A percentile compares a stretch with the other conserved stretches of the same genome.
These are phyloP conservation scores for Ophiostoma australiae DNA, from an alignment of 2,329 filamentous ascomycete genomes.

Conservation along the genomic window DNA sequence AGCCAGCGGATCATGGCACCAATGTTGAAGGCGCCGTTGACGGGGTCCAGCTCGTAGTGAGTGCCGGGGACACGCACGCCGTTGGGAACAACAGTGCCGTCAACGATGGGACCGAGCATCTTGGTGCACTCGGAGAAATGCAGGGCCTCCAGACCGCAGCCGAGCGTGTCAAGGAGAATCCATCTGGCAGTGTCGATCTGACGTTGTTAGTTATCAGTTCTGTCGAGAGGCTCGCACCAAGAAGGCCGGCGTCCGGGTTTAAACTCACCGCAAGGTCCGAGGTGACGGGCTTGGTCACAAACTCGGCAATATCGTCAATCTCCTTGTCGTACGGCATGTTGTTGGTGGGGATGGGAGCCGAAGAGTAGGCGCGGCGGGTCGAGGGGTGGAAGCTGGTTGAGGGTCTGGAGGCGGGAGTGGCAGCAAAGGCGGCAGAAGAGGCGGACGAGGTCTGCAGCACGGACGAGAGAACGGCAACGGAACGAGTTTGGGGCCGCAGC, in stretches of 20 bases:
- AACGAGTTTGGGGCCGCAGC: slow-evolving; percentile 44
- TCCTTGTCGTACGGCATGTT: slow-evolving; percentile 75
- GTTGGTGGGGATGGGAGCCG: slow-evolving; percentile 48
- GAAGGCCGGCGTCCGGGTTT: background rate
- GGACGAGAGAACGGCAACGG: slow-evolving; percentile 26
- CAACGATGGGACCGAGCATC: slow-evolving; percentile 85
- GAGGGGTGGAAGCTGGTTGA: slow-evolving; percentile 29
- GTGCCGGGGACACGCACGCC: slow-evolving; percentile 89
- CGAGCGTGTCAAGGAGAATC: slow-evolving; percentile 94
- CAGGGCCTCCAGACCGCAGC: slow-evolving; percentile 92
- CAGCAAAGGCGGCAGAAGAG: slow-evolving; percentile 33
- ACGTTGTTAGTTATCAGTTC: background rate
- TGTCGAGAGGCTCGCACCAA: background rate
- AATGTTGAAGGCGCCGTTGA: slow-evolving; percentile 97
- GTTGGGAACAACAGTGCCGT: slow-evolving; percentile 85
- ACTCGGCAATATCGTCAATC: slow-evolving; percentile 90
- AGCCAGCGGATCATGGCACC: slow-evolving; percentile 98
- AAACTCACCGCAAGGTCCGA: slow-evolving; percentile 83
- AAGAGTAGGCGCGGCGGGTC: slow-evolving; percentile 44
- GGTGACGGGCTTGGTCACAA: slow-evolving; percentile 85
- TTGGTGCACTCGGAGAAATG: slow-evolving; percentile 95
- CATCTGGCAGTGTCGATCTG: slow-evolving; percentile 86
- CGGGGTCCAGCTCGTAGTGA: slow-evolving; percentile 86
- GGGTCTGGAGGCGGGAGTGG: slow-evolving; percentile 28
- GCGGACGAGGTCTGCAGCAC: slow-evolving; percentile 35